Base-by-base conservation (phyloP, 2,329 filamentous ascomycete species). In the Hypoxylon sp. region DNA sequence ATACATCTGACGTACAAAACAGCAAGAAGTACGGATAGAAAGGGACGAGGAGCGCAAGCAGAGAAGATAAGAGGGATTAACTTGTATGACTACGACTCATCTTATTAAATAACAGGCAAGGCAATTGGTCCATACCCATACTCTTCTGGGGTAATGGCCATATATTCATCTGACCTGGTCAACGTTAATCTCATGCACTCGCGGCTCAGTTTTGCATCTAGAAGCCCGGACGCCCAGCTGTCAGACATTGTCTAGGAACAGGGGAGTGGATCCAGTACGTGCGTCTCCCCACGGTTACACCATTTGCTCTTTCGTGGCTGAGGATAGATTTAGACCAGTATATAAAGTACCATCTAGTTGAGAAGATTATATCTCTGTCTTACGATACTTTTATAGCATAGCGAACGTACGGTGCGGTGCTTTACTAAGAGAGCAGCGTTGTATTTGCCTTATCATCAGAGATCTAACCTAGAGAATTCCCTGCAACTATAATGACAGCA, bases 31-130 rank as follows among this genome's bases (percentile, higher is more conserved):
- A 49, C 39, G 10, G 48, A 43, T 19, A 49, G 50, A 60, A 20
- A n/a, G 24, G 34, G 44, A 48, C 51, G 28, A 57, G 41, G 37
- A 53, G 22, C 6, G 22, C 47, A 32, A 24, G 47, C 55, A 53
- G 34, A 43, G 28, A 51, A 51, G 32, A 57, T 20, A 39, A 48
- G 49, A 30, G 44, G 17, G 7, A 34, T 54, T 26, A 15, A 44
- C 26, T 41, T 19, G 22, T 55, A 44, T 24, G 28, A 44, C 24
- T 48, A 41, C 44, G n/a, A 52, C 34, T 50, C 39, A 26, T 60
- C 52, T 66, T 55, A 63, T 63, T 66, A 60, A 63, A 51, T 66
- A 62, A 8, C n/a, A 47, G 43, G 48, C 50, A 47, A 55, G 44
- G 44, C 62, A 51, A 61, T 39, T 55, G 24, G 50, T 26, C 22